Evolutionary conservation across 495 filamentous ascomycete species (phyloP), one percentile per base, ranked within the genome.

Genomic region (Hyaloscypha variabilis): DNA sequence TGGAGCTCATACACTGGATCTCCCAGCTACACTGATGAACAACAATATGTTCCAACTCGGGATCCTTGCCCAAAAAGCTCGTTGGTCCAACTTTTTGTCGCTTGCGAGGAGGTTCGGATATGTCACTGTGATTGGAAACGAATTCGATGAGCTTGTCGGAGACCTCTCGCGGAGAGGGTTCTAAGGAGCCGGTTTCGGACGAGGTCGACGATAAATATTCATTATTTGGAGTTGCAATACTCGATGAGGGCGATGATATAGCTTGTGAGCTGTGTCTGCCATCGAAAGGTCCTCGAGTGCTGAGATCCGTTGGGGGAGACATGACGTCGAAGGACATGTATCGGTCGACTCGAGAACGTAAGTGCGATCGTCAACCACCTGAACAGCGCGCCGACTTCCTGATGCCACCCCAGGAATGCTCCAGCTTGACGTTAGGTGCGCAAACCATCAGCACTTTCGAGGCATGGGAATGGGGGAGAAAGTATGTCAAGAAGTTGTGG

Each of bases 61-160:
- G 11, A 6, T 59, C 62, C 21, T 58, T 60, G 31, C 6, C n/a
- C 8, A 6, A 19, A 52, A 19, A 57, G 17, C 36, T 55, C 28
- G 19, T 49, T 26, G 24, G 13, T 25, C 34, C 21, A 31, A 58
- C 39, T 62, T 69, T 71, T 56, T 59, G 63, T 53, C 62, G 62
- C 51, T 72, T 72, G 5, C 53, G 64, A 46, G 70, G 67, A 55
- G 64, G 70, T 34, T 67, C 67, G 23, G 21, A 34, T 51, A 11
- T n/a, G n/a, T 31, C 10, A 6, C 50, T 14, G 1, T 36, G 24
- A 21, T 46, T 25, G 8, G 49, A 63, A 8, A 69, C 52, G 23
- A 64, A 69, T 42, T 60, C 25, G 56, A 71, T 66, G 8, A 71
- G 59, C 6, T 60, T 49, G 34, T 68, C 69, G 10, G 63, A 34